Evolutionary conservation across 2,329 filamentous ascomycete species (phyloP), one percentile per base, ranked within the genome.

Genomic region (Aspergillus sclerotialis): DNA sequence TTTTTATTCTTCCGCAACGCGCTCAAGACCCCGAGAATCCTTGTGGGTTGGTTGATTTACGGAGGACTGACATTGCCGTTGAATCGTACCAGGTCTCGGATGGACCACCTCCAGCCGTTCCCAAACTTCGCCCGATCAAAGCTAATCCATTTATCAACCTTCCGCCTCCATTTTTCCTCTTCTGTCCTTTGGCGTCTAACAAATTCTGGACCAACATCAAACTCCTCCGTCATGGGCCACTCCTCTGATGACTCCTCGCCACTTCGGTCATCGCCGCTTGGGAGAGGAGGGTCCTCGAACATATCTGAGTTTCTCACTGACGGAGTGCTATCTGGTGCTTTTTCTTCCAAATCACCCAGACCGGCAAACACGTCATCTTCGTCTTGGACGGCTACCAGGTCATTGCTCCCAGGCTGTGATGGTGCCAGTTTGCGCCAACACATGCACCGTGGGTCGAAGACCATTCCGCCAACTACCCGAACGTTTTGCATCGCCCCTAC

Each of bases 371-470:
- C 84, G 56, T 95, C 89, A 39, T 94, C 89, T 33, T 94, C 87
- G 28, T 93, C 86, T 32, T 93, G 82, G 37, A 85, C 76, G 39
- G 67, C 63, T 4, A 70, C 64, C 7, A 62, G 56, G 3, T 50
- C 55, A 23, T 55, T 44, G 19, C 42, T 43, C 8, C 50, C 51
- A 7, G 53, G 47, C 19, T 54, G 71, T 57, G 12, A 68, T 60
- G 30, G 72, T 69, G 42, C 69, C 40, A 92, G 70, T 61, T 94
- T 95, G 37, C 96, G 73, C 92, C 92, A 98, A 59, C 88, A 93
- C 90, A 98, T 96, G 49, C 86, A 86, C 43, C 87, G 82, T 3
- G 92, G 92, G 55, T 98, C 92, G 58, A 96, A 98, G 7, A 96
- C 84, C 92, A 98, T 98, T 48, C 88, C 87, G n/a, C 88, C 85